Conservation (phyloP, 805 yeast species). For the Torulaspora indica region DNA sequence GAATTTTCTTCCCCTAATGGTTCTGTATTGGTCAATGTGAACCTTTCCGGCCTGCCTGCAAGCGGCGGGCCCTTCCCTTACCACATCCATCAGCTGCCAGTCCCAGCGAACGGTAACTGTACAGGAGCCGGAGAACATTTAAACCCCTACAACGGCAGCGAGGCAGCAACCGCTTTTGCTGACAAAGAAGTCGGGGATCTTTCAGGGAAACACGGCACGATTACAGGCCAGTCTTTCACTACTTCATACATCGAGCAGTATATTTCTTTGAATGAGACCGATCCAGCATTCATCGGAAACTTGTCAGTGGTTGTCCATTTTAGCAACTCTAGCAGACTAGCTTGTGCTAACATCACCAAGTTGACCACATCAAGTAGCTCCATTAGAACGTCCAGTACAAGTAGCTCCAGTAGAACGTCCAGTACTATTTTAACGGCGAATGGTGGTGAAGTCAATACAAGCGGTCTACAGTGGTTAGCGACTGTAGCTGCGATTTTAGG, state of each 20-base stretch:
- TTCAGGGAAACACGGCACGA: conserved; percentile 72
- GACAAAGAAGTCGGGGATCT: conserved; percentile 60
- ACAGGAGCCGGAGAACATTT: conserved; percentile 53
- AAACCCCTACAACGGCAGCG: conserved; percentile 57
- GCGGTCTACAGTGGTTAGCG: neutral
- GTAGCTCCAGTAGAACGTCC: neutral
- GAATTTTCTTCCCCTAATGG: conserved; percentile 54
- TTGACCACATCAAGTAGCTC: neutral
- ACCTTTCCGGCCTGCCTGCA: conserved; percentile 63
- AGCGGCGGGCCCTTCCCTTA: conserved; percentile 64
- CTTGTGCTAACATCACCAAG: conserved; percentile 53
- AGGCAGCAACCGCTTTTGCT: conserved; percentile 3
- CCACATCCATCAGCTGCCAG: conserved; percentile 58
- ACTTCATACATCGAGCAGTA: conserved; percentile 59
- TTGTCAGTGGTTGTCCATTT: conserved; percentile 53
- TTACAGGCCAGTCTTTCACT: conserved; percentile 66
- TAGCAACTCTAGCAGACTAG: conserved; percentile 50
- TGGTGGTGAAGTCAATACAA: neutral
- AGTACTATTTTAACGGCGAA: neutral
- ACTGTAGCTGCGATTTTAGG: conserved; percentile 3
- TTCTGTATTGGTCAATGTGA: conserved; percentile 61
- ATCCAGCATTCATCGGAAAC: conserved; percentile 57
- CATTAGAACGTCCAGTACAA: neutral
- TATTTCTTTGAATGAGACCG: conserved; percentile 53
- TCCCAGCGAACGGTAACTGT: conserved; percentile 50